Percentiles rank a stretch among this genome's conserved stretches.
Conservation (phyloP, 1,284 basidiomycete species). For the Naganishia cerealis region DNA sequence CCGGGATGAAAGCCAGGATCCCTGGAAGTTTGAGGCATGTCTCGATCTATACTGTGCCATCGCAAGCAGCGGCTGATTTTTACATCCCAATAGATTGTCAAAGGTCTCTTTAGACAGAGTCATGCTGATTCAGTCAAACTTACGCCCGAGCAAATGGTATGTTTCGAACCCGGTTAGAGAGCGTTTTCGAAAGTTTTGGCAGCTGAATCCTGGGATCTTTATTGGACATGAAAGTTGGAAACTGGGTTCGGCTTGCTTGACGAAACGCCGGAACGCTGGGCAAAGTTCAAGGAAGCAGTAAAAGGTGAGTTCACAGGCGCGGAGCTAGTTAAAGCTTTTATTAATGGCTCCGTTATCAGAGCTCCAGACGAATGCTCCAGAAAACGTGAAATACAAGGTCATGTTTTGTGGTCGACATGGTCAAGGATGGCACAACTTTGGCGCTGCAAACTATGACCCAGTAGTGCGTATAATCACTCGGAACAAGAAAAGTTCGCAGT, state of each 20-base stretch:
- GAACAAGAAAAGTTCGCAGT: neutral
- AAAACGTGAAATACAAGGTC: conserved; percentile 51
- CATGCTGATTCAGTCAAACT: conserved; percentile 43
- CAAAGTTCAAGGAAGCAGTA: conserved; percentile 43
- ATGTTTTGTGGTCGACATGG: conserved; percentile 52
- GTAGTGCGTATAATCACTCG: conserved; percentile 1
- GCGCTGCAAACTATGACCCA: conserved; percentile 25
- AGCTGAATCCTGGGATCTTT: conserved; percentile 1
- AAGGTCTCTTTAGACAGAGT: conserved; percentile 49
- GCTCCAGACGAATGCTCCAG: conserved; percentile 43
- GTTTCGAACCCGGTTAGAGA: conserved; percentile 10
- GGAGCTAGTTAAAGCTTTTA: neutral
- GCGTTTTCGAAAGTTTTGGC: neutral
- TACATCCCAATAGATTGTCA: conserved; percentile 34
- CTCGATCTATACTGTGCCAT: neutral
- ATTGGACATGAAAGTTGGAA: conserved; percentile 33
- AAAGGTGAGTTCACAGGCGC: conserved; percentile 4
- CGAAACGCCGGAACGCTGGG: conserved; percentile 45
- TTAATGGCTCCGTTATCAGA: conserved; percentile 10
- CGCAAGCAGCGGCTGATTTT: neutral
- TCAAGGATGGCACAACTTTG: conserved; percentile 51
- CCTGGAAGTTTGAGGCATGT: conserved; percentile 29
- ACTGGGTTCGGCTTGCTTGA: conserved; percentile 50
- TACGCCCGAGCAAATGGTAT: conserved; percentile 46
- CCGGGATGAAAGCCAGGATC: conserved; percentile 25